phyloP scores from a whole-genome alignment of 2,329 filamentous ascomycete genomes.

The Pseudogymnoascus sp. region DNA sequence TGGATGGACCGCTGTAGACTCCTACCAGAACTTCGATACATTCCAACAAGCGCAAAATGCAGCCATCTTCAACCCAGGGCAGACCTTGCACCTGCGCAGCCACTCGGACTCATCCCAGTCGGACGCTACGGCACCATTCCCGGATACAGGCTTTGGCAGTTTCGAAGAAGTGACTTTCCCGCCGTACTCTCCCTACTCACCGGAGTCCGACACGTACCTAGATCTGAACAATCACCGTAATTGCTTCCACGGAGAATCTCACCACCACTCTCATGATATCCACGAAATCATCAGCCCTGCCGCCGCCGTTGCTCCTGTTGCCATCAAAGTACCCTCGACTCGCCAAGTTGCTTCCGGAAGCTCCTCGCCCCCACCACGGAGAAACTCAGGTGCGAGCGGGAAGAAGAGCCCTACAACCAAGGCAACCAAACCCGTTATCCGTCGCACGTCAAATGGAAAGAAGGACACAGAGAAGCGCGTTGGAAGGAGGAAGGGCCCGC shows the following conservation, averaged over 20 bases:
- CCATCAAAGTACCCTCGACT: constrained; percentile 55
- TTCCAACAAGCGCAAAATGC: constrained; percentile 50
- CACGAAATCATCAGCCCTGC: constrained; percentile 58
- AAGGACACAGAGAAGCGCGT: constrained; percentile 90
- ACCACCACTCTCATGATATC: constrained; percentile 36
- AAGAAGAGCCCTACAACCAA: constrained; percentile 59
- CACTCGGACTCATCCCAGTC: constrained; percentile 78
- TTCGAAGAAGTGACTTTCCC: constrained; percentile 66
- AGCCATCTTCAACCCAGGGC: constrained; percentile 79
- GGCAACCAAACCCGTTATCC: constrained; percentile 74
- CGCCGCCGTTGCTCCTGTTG: constrained; percentile 57
- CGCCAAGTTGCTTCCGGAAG: constrained; percentile 51
- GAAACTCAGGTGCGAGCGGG: constrained; percentile 57
- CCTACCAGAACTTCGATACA: constrained; percentile 60
- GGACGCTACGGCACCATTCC: constrained; percentile 54
- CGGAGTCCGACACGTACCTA: constrained; percentile 65
- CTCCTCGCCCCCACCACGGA: constrained; percentile 54
- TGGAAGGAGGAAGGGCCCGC: constrained; percentile 78
- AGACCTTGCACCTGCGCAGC: constrained; percentile 80
- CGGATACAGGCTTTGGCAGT: constrained; percentile 55
- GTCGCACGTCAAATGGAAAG: constrained; percentile 62
- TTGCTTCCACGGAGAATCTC: constrained; percentile 50
- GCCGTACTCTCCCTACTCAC: constrained; percentile 71
- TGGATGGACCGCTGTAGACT: constrained; percentile 74
- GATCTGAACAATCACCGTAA: constrained; percentile 50